A percentile compares a stretch with the other conserved stretches of the same genome.
phyloP scores from a whole-genome alignment of 1,284 basidiomycete genomes.

The Cutaneotrichosporon curvatum region DNA sequence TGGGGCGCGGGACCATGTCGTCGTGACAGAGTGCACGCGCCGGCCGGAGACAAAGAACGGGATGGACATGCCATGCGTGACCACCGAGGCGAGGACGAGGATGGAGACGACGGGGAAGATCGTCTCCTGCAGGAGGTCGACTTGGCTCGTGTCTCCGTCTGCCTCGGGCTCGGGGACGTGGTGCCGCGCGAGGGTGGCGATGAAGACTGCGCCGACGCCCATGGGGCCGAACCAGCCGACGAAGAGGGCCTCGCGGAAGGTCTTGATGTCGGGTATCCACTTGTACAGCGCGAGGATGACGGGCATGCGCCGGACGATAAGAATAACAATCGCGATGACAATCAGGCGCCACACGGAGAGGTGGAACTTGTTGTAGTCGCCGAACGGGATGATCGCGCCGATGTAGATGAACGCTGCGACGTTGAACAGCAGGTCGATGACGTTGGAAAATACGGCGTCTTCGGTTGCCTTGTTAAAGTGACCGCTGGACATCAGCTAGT shows the following conservation, averaged over 20 bases:
- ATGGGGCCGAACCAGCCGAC: slow-evolving; percentile 82
- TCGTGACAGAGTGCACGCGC: slow-evolving; percentile 77
- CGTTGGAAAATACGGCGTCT: slow-evolving; percentile 88
- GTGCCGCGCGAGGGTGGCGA: slow-evolving; percentile 72
- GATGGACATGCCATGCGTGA: slow-evolving; percentile 79
- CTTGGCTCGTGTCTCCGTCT: slow-evolving; percentile 53
- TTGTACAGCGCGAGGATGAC: slow-evolving; percentile 70
- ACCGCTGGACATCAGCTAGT: slow-evolving; percentile 46
- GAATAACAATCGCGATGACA: slow-evolving; percentile 68
- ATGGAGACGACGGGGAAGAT: slow-evolving; percentile 88
- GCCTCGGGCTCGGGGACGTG: slow-evolving; percentile 55
- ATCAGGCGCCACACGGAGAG: slow-evolving; percentile 75
- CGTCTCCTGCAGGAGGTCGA: slow-evolving; percentile 60
- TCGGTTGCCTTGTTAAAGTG: slow-evolving; percentile 97
- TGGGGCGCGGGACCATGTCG: slow-evolving; percentile 71
- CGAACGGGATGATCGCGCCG: slow-evolving; percentile 90
- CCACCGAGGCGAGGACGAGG: slow-evolving; percentile 80
- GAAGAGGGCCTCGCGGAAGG: slow-evolving; percentile 72
- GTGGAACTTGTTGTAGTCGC: slow-evolving; percentile 59
- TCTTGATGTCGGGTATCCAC: slow-evolving; percentile 91
- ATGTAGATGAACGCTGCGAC: slow-evolving; percentile 85
- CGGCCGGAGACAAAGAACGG: slow-evolving; percentile 85
- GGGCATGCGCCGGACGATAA: slow-evolving; percentile 75
- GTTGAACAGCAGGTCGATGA: slow-evolving; percentile 83
- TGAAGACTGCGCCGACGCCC: slow-evolving; percentile 81